Evolutionary conservation across 2,329 filamentous ascomycete species (phyloP).

Genomic region (Diaporthe longicolla): DNA sequence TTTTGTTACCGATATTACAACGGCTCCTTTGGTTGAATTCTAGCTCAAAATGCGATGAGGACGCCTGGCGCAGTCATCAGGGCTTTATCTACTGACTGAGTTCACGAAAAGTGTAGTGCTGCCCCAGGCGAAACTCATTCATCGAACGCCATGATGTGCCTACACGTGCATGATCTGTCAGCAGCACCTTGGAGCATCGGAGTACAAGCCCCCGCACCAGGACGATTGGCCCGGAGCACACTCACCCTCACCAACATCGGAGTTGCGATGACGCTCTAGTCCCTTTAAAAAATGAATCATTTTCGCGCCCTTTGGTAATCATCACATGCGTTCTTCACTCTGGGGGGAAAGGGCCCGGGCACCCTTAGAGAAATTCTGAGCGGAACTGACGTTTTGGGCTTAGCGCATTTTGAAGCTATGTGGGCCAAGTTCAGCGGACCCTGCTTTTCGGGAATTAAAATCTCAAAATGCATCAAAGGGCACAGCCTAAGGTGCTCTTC

Average conservation of each 20-base stretch:
- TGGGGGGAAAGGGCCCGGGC: background rate
- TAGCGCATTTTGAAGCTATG: background rate
- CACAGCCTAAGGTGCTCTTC: background rate
- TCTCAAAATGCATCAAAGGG: background rate
- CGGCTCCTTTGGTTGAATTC: background rate
- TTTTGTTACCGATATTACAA: background rate
- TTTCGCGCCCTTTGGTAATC: background rate
- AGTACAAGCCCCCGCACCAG: slow-evolving; percentile 28
- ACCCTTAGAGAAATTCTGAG: background rate
- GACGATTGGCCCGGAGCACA: slow-evolving; percentile 10
- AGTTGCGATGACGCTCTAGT: slow-evolving; percentile 17
- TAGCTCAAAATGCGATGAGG: too few relatives aligned
- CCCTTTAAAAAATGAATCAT: background rate
- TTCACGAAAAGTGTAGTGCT: background rate
- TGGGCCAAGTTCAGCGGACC: too few relatives aligned
- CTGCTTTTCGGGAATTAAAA: background rate
- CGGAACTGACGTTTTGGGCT: background rate
- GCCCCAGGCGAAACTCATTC: background rate
- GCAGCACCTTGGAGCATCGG: background rate
- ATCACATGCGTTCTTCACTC: background rate
- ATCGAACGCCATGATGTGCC: background rate
- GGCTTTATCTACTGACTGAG: background rate
- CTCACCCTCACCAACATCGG: slow-evolving; percentile 20
- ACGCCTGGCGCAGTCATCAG: too few relatives aligned
- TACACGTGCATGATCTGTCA: slow-evolving; percentile 9